Evolutionary conservation across 1,139 yeast genomes (phyloP).

Genomic region (Chernovozyma aurita): DNA sequence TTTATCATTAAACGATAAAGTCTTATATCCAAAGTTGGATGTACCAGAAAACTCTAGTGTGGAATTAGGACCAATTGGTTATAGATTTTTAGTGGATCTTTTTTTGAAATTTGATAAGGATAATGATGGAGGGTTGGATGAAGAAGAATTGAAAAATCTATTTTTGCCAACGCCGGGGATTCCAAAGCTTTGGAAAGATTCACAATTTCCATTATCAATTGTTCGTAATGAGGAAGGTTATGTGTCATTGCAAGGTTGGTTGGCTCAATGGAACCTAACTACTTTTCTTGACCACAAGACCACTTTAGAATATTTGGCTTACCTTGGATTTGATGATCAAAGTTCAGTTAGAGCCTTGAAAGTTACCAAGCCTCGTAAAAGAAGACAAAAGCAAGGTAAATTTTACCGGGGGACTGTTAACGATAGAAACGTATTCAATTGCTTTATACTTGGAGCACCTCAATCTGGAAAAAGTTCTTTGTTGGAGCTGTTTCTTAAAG

Average conservation of each 20-base stretch:
- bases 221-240: constrained; percentile 87
- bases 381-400: constrained; percentile 59
- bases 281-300: constrained; percentile 80
- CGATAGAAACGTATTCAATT: constrained; percentile 88
- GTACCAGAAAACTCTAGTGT: constrained; percentile 77
- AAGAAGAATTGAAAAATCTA: constrained; percentile 58
- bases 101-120: constrained; percentile 86
- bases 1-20: constrained; percentile 72
- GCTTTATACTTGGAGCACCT: constrained; percentile 81
- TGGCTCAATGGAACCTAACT: constrained; percentile 97
- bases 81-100: constrained; percentile 83
- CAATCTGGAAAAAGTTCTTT: constrained; percentile 84
- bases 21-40: constrained; percentile 73
- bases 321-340: constrained; percentile 71
- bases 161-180: constrained; percentile 91
- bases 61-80: constrained; percentile 91
- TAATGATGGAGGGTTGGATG: constrained; percentile 90
- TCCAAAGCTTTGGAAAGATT: constrained; percentile 80
- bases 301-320: constrained; percentile 83
- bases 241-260: constrained; percentile 94
- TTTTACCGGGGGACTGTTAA: constrained; percentile 63
- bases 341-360: constrained; percentile 59
- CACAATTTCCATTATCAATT: constrained; percentile 80
- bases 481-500: constrained; percentile 73
- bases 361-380: constrained; percentile 75